Base-by-base conservation (phyloP, 805 yeast species). In the Cyberlindnera maclurae region DNA sequence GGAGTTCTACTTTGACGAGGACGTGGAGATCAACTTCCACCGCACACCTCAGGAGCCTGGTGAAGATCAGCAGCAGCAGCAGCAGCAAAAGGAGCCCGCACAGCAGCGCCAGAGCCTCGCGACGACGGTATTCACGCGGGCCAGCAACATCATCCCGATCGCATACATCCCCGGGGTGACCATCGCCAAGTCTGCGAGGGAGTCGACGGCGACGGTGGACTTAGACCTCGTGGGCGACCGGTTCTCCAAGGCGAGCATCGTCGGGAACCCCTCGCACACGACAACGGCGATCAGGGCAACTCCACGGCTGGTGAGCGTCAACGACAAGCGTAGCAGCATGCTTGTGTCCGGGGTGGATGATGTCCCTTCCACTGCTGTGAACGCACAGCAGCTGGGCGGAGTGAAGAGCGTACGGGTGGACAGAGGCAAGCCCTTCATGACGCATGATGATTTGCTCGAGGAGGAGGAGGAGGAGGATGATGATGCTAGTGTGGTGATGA, bases 81-180 rank as follows among this genome's bases (percentile, higher is more conserved):
- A n/a, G n/a, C n/a, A n/a, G n/a, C n/a, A n/a, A n/a, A 60, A 13
- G 32, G 55, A 52, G 12, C 58, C 64, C 30, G 47, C 33, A 39
- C 51, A 55, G 3, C 40, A 49, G 22, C 45, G 59, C 39, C 43
- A 49, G 12, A 50, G 63, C 33, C 46, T 66, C 26, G 82, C 89
- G 8, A 73, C 83, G 24, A 74, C 88, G 6, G 74, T 80, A 12
- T 68, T 80, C 34, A 80, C 93, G 10, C 77, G 82, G 50, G 94
- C 94, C 4, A 83, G 95, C 12, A 88, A 89, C 59, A 79, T 89
- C 46, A 72, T 89, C 44, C 96, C 96, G 15, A 82, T 90, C 41
- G 95, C 95, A 3, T 89, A 88, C 56, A 85, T 89, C 43, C 97
- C 97, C 0, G 97, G 97, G 28, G 96, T 88, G 33, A 84, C 88